These are phyloP conservation scores for Globisporangium sylvaticum DNA, from an alignment of 352 stramenopile genomes.

Conservation along the genomic window DNA sequence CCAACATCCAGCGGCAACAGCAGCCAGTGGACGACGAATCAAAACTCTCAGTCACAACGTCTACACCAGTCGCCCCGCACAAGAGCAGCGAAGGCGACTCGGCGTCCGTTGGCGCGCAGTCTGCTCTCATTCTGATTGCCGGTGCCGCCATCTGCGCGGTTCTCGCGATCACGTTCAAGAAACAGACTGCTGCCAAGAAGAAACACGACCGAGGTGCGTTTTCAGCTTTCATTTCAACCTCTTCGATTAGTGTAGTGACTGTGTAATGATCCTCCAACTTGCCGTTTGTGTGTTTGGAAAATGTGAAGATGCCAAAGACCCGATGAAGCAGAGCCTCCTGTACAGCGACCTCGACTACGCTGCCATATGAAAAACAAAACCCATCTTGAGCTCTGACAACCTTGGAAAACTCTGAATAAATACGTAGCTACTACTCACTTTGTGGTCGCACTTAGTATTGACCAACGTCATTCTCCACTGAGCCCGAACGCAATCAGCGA, in stretches of 20 bases:
- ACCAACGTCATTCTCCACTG: background rate
- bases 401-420: background rate
- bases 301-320: constrained; percentile 17
- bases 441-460: background rate
- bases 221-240: background rate
- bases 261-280: background rate
- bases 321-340: constrained; percentile 54
- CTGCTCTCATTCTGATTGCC: background rate
- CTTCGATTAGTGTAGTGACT: background rate
- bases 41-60: background rate
- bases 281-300: background rate
- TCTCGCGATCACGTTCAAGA: constrained; percentile 1
- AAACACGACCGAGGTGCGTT: background rate
- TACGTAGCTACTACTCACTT: background rate
- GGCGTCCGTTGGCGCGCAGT: background rate
- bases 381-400: background rate
- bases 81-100: background rate
- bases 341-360: constrained; percentile 76
- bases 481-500: constrained; percentile 34
- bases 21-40: background rate
- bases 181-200: background rate
- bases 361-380: constrained; percentile 37
- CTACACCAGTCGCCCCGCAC: no score
- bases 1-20: background rate
- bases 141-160: background rate